Conservation (phyloP, 208 protist species). For the Crithidia bombi region DNA sequence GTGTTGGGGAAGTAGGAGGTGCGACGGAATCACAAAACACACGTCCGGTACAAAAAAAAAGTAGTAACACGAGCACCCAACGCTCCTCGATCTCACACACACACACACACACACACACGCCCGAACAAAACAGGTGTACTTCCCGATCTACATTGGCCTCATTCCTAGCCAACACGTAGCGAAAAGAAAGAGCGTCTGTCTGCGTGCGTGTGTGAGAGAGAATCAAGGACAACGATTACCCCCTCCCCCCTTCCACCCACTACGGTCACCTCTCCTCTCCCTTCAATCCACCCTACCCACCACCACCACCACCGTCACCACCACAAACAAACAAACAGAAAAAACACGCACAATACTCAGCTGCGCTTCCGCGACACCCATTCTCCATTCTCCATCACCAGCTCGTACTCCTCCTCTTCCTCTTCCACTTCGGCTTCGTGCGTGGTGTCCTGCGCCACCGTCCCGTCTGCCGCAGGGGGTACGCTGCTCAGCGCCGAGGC, state of each 20-base stretch:
- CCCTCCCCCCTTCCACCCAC: too few relatives aligned
- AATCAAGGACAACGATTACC: too few relatives aligned
- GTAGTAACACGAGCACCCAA: too few relatives aligned
- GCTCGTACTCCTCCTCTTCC: slow-evolving; percentile 61
- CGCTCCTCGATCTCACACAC: too few relatives aligned
- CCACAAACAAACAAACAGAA: background rate
- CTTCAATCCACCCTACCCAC: background rate
- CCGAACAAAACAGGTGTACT: too few relatives aligned
- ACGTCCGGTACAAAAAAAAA: slow-evolving; percentile 12
- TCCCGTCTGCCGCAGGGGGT: background rate
- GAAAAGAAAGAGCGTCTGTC: too few relatives aligned
- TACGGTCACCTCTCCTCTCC: too few relatives aligned
- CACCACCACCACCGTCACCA: background rate
- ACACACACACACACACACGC: too few relatives aligned
- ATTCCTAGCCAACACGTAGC: too few relatives aligned
- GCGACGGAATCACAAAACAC: background rate
- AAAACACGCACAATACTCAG: background rate
- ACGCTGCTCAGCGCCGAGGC: background rate
- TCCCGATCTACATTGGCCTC: too few relatives aligned
- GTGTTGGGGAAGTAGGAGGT: background rate
- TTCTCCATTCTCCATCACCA: slow-evolving; percentile 78
- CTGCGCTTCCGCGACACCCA: slow-evolving; percentile 33
- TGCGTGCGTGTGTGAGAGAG: too few relatives aligned
- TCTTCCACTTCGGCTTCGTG: slow-evolving; percentile 37
- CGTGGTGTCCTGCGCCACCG: background rate